A percentile compares a stretch with the other conserved stretches of the same genome.
Evolutionary conservation across 164 flowering plant species (phyloP).

Genomic region (Chimonanthus salicifolius): DNA sequence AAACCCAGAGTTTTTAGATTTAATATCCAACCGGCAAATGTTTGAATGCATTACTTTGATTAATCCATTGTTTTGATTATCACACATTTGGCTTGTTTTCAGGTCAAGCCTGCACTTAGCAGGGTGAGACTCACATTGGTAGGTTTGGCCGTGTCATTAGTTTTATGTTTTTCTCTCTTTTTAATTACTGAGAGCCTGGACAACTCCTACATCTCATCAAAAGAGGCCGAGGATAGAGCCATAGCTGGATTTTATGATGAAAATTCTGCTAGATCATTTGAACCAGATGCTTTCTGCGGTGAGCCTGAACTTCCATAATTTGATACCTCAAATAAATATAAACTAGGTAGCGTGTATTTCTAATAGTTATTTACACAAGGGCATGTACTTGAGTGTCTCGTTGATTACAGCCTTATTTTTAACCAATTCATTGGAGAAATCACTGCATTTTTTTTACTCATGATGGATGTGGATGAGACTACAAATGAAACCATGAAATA

Average conservation of each 20-base stretch:
- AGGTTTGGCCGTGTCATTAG: slow-evolving; percentile 49
- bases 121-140: slow-evolving; percentile 72
- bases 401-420: too few species aligned
- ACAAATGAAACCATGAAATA: too few species aligned
- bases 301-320: slow-evolving; percentile 35
- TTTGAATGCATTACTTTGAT: neutral
- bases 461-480: too few species aligned
- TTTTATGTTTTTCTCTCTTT: slow-evolving; percentile 41
- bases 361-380: too few species aligned
- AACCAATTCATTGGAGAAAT: too few species aligned
- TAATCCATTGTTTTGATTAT: neutral
- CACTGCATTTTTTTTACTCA: too few species aligned
- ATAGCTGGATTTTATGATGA: slow-evolving; percentile 78
- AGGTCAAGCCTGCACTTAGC: slow-evolving; percentile 88
- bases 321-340: too few species aligned
- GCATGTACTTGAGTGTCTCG: too few species aligned
- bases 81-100: slow-evolving; percentile 2
- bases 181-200: slow-evolving; percentile 39
- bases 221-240: slow-evolving; percentile 37
- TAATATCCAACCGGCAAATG: neutral
- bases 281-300: slow-evolving; percentile 89
- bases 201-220: slow-evolving; percentile 13
- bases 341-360: too few species aligned
- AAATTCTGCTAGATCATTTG: slow-evolving; percentile 80
- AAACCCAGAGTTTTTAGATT: too few species aligned